Conservation (phyloP, 345 rosid species). For the Gossypium rotundifolium region DNA sequence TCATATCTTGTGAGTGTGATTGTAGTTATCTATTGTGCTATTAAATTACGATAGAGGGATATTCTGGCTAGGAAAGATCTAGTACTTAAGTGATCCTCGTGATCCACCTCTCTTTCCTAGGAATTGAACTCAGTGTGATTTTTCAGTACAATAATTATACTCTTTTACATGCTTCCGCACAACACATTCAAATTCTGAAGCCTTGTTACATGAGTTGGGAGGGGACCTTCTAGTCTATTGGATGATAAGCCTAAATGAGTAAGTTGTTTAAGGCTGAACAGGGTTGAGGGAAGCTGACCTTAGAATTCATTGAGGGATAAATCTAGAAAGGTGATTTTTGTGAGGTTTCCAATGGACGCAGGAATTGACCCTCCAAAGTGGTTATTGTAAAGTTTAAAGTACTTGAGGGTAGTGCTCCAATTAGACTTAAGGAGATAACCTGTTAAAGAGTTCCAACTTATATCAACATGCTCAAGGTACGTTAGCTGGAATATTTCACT, state of each 20-base stretch:
- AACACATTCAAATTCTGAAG: background rate
- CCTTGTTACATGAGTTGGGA: background rate
- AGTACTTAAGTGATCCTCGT: too few relatives aligned
- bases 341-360: background rate
- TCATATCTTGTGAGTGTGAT: too few relatives aligned
- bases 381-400: too few relatives aligned
- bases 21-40: too few relatives aligned
- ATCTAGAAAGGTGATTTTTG: background rate
- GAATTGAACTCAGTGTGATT: too few relatives aligned
- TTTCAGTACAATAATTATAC: too few relatives aligned
- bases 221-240: background rate
- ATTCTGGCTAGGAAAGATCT: too few relatives aligned
- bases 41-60: too few relatives aligned
- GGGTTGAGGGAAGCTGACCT: background rate
- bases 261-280: background rate
- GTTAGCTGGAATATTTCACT: background rate
- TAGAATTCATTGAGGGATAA: background rate
- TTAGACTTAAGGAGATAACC: background rate
- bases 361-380: background rate
- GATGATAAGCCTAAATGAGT: background rate
- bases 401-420: background rate
- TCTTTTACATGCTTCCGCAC: too few relatives aligned
- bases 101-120: too few relatives aligned
- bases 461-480: background rate
- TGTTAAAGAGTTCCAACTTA: background rate